Evolutionary conservation across 495 filamentous ascomycete species (phyloP).

Genomic region (Rhypophila decipiens): DNA sequence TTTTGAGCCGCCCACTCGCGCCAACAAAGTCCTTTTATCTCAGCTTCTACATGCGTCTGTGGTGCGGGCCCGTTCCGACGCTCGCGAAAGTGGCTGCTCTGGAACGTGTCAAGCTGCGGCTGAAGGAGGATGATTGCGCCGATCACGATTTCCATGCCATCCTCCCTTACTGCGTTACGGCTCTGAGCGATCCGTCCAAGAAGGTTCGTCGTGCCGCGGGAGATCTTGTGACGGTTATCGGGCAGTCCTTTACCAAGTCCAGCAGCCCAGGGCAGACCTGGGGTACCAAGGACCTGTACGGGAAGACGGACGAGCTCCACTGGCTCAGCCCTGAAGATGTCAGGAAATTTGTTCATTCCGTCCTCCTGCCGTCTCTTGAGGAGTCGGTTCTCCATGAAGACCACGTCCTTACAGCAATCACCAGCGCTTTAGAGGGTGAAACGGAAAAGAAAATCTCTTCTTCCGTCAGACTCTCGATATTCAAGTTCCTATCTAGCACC

Average conservation of each 20-base stretch:
- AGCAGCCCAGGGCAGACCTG: conserved; percentile 15
- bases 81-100: conserved; percentile 63
- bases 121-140: conserved; percentile 42
- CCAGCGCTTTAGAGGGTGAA: conserved; percentile 45
- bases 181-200: conserved; percentile 65
- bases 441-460: conserved; percentile 53
- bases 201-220: conserved; percentile 70
- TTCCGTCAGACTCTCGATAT: conserved; percentile 53
- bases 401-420: conserved; percentile 56
- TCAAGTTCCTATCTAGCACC: conserved; percentile 72
- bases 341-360: conserved; percentile 52
- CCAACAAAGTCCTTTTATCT: conserved; percentile 58
- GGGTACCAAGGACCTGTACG: conserved; percentile 41
- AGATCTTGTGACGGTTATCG: conserved; percentile 49
- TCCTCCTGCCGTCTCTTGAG: conserved; percentile 66
- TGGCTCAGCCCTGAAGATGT: conserved; percentile 55
- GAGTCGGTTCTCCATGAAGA: conserved; percentile 72
- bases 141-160: conserved; percentile 68
- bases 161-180: conserved; percentile 67
- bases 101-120: conserved; percentile 45
- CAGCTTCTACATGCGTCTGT: conserved; percentile 69
- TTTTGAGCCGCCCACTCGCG: conserved; percentile 51
- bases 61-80: conserved; percentile 64
- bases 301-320: conserved; percentile 41
- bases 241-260: conserved; percentile 17